Base-by-base conservation (phyloP, 257 asterid species). In the Solanum habrochaites region DNA sequence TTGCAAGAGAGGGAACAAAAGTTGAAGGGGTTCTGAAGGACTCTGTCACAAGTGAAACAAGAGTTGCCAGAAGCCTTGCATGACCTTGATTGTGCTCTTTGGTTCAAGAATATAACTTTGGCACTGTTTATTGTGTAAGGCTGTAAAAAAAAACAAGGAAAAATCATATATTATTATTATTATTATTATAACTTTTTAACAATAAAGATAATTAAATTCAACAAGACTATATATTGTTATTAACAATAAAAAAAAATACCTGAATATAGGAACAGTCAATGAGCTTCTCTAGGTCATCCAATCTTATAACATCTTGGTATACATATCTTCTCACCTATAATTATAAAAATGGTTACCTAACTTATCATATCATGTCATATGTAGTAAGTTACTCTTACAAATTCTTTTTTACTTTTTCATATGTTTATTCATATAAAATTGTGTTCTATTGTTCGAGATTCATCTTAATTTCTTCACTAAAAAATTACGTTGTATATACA, bases 1-100 rank as follows among this genome's bases (percentile, higher is more conserved):
- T 94, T 96, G 98, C 98, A 96, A 37, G 98, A 96, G 89, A 96
- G 96, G 52, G 98, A 96, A 87, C 98, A 96, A 92, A 96, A 96
- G 85, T 91, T 87, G 89, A 92, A 94, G 31, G 98, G 96, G 72
- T 93, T 91, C 91, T 94, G 98, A 92, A 96, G 98, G 90, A 94
- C 90, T 92, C 98, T 96, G 94, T 94, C 94, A 85, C 98, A 96
- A 78, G 97, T 91, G 88, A 89, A 93, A 89, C 98, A 96, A 88
- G 90, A 31, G 89, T 95, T 94, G 90, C 88, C 95, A 77, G 95
- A 86, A 66, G 83, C 72, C 90, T 92, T 93, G 93, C 96, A 93
- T 89, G 94, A 87, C 89, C 89, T 88, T 0, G 96, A 89, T 88
- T 94, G 98, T 81, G 98, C 92, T 85, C 99, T 94, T 82, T 94